Evolutionary conservation across 2,329 filamentous ascomycete genomes (phyloP), one percentile per base, ranked within the genome.

Genomic region (Westerdykella ornata): DNA sequence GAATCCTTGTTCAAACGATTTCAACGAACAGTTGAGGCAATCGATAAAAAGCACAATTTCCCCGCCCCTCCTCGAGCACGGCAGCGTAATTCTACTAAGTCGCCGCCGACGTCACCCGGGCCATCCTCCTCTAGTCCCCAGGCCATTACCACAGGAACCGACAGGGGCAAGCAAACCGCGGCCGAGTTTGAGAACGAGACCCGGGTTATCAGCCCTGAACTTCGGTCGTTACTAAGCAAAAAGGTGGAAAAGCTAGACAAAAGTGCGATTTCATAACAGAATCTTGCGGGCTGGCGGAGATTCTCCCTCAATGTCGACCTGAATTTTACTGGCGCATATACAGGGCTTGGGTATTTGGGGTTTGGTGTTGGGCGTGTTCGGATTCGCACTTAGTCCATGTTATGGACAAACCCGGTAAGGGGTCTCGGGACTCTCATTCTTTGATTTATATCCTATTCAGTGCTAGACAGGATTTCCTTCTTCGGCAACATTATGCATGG

Each of bases 11-110:
- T 94, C 72, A 81, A 80, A 48, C 82, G 85, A 37, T 98, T 95
- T 67, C 83, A 94, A 57, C 78, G 88, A 34, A 83, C 87, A 1
- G 84, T 98, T 9, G 88, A 97, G 58, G 85, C 87, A 0, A 83
- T 95, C 28, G 94, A 98, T 66, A 90, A 92, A 69, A 94, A 92
- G 65, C 75, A 83, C 38, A 88, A 86, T 57, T 94, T 95, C 53
- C 88, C 88, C 0, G 69, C 72, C 4, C 62, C 70, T 3, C 70
- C 72, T 3, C 60, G 62, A 28, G 63, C 72, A 3, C 63, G 72
- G 32, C 73, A 76, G 49, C 68, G 76, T 29, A 71, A 72, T 40
- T 66, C 72, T 4, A 55, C 53, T 20, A 45, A 56, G 12, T 53
- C 57, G 29, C 48, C 57, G 17, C 68, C 67, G 38, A 54, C 59